phyloP scores from a whole-genome alignment of 2,329 filamentous ascomycete genomes.

The Pseudocercospora musae region DNA sequence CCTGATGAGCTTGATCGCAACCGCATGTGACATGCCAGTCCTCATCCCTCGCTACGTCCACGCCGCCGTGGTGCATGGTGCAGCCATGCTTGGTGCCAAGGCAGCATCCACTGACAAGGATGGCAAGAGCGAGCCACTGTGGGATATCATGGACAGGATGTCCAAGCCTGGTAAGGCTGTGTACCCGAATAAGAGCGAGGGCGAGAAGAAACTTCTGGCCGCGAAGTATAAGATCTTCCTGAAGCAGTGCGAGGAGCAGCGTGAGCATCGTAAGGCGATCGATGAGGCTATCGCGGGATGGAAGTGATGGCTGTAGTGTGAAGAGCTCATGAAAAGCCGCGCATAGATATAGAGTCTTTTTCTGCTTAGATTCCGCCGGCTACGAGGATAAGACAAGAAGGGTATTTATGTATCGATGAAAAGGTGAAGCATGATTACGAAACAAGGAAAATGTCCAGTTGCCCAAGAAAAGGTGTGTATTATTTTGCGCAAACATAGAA shows the following conservation, averaged over 20 bases:
- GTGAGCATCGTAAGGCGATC: conserved; percentile 73
- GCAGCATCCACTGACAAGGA: conserved; percentile 79
- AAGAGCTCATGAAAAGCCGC: neutral
- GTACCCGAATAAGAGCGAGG: conserved; percentile 65
- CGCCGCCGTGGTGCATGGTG: conserved; percentile 94
- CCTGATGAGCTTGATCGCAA: conserved; percentile 86
- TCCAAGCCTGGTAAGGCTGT: conserved; percentile 88
- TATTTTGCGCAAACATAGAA: too few species aligned
- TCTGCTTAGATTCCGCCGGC: neutral
- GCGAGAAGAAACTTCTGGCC: conserved; percentile 74
- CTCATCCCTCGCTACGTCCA: conserved; percentile 91
- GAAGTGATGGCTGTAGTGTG: conserved; percentile 15
- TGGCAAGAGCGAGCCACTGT: conserved; percentile 80
- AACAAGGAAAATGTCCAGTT: neutral
- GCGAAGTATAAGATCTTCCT: conserved; percentile 96
- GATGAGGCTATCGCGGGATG: conserved; percentile 54
- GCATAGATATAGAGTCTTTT: neutral
- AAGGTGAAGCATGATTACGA: neutral
- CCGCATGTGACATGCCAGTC: conserved; percentile 86
- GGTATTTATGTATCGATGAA: neutral
- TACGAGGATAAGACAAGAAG: neutral
- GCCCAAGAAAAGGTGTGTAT: neutral
- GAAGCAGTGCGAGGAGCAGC: conserved; percentile 84
- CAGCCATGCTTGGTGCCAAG: conserved; percentile 96
- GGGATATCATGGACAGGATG: conserved; percentile 97